These are phyloP conservation scores for Acanthamoeba royreba DNA, from an alignment of 208 protist species.

Conservation along the genomic window DNA sequence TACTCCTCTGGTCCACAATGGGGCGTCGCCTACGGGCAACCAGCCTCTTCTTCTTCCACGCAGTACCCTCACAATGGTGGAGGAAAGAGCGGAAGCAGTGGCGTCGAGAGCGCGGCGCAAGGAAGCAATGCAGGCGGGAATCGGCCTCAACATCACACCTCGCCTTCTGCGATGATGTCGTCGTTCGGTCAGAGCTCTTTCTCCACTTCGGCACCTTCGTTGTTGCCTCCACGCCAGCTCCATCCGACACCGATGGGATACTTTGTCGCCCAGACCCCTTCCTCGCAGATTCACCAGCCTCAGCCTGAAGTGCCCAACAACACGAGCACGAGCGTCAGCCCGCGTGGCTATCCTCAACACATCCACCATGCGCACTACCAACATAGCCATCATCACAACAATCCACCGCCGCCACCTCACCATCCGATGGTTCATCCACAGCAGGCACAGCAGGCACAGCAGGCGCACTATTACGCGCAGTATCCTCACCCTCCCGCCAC, in stretches of 20 bases:
- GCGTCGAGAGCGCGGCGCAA: too few species aligned
- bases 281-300: not conserved
- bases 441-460: not conserved
- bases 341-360: not conserved
- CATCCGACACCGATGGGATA: not conserved
- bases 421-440: too few species aligned
- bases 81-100: too few species aligned
- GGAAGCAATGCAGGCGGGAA: not conserved
- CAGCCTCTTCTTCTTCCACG: not conserved
- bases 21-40: too few species aligned
- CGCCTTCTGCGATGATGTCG: not conserved
- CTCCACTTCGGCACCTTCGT: not conserved
- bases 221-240: not conserved
- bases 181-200: not conserved
- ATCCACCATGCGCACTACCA: not conserved
- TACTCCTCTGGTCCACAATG: too few species aligned
- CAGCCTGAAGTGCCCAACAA: not conserved
- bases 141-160: not conserved
- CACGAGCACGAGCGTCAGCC: too few species aligned
- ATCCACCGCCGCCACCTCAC: too few species aligned
- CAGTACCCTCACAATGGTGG: too few species aligned
- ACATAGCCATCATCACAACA: not conserved
- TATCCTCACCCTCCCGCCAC: not conserved
- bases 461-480: not conserved
- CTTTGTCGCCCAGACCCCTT: not conserved